These are phyloP conservation scores for Rosa hybrid DNA, from an alignment of 331 rosid species.

Conservation along the genomic window DNA sequence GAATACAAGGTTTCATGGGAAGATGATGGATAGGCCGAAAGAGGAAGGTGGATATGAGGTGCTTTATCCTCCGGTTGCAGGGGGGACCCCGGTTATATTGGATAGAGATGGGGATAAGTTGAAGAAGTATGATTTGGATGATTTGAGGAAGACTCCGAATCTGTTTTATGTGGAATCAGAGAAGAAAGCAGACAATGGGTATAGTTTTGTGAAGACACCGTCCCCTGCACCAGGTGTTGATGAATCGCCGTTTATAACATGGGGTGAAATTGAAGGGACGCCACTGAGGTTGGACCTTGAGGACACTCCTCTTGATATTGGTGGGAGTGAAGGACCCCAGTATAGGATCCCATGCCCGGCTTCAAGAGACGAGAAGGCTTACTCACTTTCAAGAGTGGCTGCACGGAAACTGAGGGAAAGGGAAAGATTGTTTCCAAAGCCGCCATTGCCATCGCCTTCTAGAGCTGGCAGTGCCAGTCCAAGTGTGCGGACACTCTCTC, in stretches of 20 bases:
- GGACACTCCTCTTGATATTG: slow-evolving; percentile 81
- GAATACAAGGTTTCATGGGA: slow-evolving; percentile 80
- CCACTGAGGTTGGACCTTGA: slow-evolving; percentile 90
- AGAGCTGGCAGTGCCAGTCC: slow-evolving; percentile 96
- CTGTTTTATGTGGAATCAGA: slow-evolving; percentile 75
- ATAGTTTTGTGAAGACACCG: slow-evolving; percentile 80
- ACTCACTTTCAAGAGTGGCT: slow-evolving; percentile 88
- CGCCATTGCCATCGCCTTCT: slow-evolving; percentile 81
- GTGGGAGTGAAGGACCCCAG: slow-evolving; percentile 90
- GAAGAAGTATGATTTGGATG: slow-evolving; percentile 94
- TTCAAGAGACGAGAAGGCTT: slow-evolving; percentile 82
- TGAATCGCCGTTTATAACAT: slow-evolving; percentile 89
- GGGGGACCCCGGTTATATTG: slow-evolving; percentile 66
- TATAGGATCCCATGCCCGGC: slow-evolving; percentile 77
- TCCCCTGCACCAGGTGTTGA: slow-evolving; percentile 94
- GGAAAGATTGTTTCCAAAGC: slow-evolving; percentile 82
- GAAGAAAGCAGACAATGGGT: slow-evolving; percentile 84
- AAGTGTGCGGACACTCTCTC: slow-evolving; percentile 70
- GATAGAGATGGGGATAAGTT: slow-evolving; percentile 68
- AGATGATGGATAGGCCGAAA: slow-evolving; percentile 69
- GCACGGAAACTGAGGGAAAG: slow-evolving; percentile 82
- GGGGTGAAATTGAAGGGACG: slow-evolving; percentile 98
- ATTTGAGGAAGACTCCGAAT: slow-evolving; percentile 89
- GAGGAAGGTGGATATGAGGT: slow-evolving; percentile 78
- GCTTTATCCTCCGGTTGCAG: slow-evolving; percentile 75